Base-by-base conservation (phyloP, 2,329 filamentous ascomycete species). In the Verticillium isaacii region DNA sequence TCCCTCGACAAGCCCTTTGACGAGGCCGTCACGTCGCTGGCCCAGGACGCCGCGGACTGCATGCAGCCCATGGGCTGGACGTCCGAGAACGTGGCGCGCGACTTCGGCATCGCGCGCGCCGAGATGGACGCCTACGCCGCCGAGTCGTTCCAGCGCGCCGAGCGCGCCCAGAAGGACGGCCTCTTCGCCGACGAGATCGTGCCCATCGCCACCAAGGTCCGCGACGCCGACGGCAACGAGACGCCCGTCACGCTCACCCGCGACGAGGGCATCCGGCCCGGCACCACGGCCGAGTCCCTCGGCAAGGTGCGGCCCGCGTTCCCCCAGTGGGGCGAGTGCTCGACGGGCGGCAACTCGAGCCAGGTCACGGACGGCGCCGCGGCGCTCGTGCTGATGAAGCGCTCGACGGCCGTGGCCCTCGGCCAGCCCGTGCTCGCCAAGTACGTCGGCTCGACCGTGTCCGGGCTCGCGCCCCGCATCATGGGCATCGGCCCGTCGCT, bases 11-110 rank as follows among this genome's bases (percentile, higher is more conserved):
- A 85, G 65, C 88, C 90, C 4, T 95, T 97, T 77, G 88, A 92
- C 74, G 87, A 89, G 66, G 87, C 89, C 65, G 87, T 98, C 63
- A 79, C 91, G 56, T 74, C 79, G 68, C 79, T 83, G 71, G 90
- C 84, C 78, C 89, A 92, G 73, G 92, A 97, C 73, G 85, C 92
- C 0, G 77, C 77, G 56, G 94, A 98, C 79, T 95, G 93, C 82
- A 86, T 94, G 86, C 86, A 93, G 83, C 91, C 94, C 67, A 99
- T 99, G 95, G 95, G 95, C 25, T 96, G 96, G 86, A 99, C 95
- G 2, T 94, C 90, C 63, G 95, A 99, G 82, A 98, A 98, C 73
- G 93, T 99, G 32, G 92, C 89, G 69, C 87, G 87, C 57, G 95
- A 98, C 78, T 98, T 98, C 76, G 86, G 89, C 72, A 89, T 99